Evolutionary conservation across 1,139 yeast species (phyloP).

Genomic region (Yarrowia galli): DNA sequence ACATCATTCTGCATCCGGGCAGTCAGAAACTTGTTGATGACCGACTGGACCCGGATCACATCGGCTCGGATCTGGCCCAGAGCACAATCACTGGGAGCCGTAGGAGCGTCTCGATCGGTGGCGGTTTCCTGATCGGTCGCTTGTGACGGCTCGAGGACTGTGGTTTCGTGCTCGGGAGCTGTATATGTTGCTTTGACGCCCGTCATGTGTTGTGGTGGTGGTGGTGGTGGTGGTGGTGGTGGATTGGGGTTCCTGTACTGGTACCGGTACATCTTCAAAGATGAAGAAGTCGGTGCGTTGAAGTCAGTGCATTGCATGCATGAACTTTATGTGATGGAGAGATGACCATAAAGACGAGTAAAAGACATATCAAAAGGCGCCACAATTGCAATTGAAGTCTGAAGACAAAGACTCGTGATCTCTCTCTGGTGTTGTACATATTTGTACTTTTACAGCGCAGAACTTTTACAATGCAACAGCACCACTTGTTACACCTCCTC

Average conservation of each 20-base stretch:
- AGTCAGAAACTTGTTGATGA: constrained; percentile 32
- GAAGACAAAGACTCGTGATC: no score
- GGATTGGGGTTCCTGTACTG: no score
- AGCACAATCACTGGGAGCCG: not conserved
- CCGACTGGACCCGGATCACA: constrained; percentile 15
- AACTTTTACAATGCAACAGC: no score
- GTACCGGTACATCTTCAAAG: no score
- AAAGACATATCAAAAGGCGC: no score
- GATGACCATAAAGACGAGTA: not conserved
- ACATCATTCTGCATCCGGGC: constrained; percentile 36
- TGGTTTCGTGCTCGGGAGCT: constrained; percentile 30
- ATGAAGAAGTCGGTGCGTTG: no score
- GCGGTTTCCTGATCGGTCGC: not conserved
- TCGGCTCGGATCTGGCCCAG: constrained; percentile 35
- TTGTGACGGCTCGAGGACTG: constrained; percentile 12
- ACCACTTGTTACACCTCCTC: no score
- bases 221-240: not conserved
- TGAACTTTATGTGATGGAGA: constrained; percentile 18
- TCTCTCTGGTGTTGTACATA: no score
- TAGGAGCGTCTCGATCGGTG: constrained; percentile 37
- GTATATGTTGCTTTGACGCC: constrained; percentile 18
- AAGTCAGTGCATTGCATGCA: constrained; percentile 20
- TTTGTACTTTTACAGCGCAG: no score
- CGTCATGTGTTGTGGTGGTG: not conserved
- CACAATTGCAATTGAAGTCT: no score